These are phyloP conservation scores for Trichothecium sympodiale DNA, from an alignment of 2,329 filamentous ascomycete species.

Conservation along the genomic window DNA sequence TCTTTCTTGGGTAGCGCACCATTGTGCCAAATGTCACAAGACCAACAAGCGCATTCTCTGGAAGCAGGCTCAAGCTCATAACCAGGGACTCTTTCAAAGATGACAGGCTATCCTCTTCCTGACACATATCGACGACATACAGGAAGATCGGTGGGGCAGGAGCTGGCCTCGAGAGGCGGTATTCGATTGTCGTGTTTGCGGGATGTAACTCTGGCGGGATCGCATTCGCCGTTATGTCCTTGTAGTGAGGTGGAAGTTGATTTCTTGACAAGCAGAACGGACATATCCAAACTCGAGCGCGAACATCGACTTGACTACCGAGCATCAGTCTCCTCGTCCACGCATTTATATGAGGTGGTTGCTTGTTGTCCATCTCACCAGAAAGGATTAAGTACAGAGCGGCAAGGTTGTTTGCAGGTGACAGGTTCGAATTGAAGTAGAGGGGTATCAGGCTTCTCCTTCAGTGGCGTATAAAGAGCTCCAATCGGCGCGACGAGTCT, in stretches of 20 bases:
- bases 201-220: constrained; percentile 78
- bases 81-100: constrained; percentile 78
- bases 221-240: constrained; percentile 74
- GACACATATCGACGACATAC: constrained; percentile 80
- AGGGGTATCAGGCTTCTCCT: constrained; percentile 85
- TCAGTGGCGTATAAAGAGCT: constrained; percentile 87
- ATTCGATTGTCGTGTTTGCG: constrained; percentile 81
- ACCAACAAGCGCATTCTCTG: constrained; percentile 71
- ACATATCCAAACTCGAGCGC: constrained; percentile 78
- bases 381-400: constrained; percentile 92
- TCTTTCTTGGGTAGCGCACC: constrained; percentile 35
- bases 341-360: too few species aligned
- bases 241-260: constrained; percentile 74
- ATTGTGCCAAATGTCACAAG: constrained; percentile 88
- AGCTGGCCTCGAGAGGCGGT: constrained; percentile 69
- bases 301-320: constrained; percentile 67
- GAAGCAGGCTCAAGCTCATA: constrained; percentile 73
- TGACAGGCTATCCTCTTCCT: constrained; percentile 76
- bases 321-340: constrained; percentile 14
- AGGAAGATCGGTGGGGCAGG: constrained; percentile 78
- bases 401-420: constrained; percentile 90
- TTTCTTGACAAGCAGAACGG: constrained; percentile 81
- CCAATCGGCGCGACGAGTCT: constrained; percentile 92
- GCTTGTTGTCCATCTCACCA: constrained; percentile 72
- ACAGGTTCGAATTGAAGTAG: constrained; percentile 93